Percentiles rank a stretch among this genome's conserved stretches.
Evolutionary conservation across 2,329 filamentous ascomycete genomes (phyloP).

Genomic region (Fusarium nematophilum): DNA sequence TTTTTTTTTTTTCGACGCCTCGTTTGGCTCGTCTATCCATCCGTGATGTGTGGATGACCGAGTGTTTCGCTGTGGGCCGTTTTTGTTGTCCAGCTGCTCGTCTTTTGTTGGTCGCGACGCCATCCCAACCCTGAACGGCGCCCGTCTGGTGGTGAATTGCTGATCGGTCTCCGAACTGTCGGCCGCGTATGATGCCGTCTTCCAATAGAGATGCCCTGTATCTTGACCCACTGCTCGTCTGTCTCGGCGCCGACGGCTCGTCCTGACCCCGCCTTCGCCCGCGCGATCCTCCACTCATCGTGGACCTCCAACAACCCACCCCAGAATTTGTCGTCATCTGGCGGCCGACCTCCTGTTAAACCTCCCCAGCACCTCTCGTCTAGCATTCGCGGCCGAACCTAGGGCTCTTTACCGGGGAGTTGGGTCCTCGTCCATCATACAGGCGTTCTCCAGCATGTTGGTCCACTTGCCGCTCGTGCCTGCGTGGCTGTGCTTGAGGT

Average conservation of each 20-base stretch:
- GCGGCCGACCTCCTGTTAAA: constrained; percentile 22
- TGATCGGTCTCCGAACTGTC: constrained; percentile 13
- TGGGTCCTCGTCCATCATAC: constrained; percentile 87
- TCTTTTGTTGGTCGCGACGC: constrained; percentile 17
- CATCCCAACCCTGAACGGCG: constrained; percentile 15
- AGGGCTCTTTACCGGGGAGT: constrained; percentile 44
- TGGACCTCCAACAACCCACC: constrained; percentile 31
- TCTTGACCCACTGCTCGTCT: constrained; percentile 22
- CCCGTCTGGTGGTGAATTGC: constrained; percentile 11
- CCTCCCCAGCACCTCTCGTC: constrained; percentile 9
- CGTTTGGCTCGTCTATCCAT: constrained; percentile 20
- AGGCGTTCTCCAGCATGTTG: constrained; percentile 95
- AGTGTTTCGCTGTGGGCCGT: constrained; percentile 15
- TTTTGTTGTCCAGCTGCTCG: constrained; percentile 17
- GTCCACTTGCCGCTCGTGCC: constrained; percentile 99
- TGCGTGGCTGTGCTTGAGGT: constrained; percentile 96
- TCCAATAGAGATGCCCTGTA: constrained; percentile 19
- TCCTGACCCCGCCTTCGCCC: constrained; percentile 35
- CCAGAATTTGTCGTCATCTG: constrained; percentile 22
- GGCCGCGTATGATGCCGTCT: constrained; percentile 10
- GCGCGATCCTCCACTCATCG: constrained; percentile 32
- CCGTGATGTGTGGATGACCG: constrained; percentile 20
- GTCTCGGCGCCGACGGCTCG: constrained; percentile 20
- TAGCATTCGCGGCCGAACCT: constrained; percentile 15
- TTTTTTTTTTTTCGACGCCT: constrained; percentile 30